Percentiles rank a stretch among this genome's conserved stretches.
These are phyloP conservation scores for Isatis lusitanica DNA, from an alignment of 441 rosid species.

Conservation along the genomic window DNA sequence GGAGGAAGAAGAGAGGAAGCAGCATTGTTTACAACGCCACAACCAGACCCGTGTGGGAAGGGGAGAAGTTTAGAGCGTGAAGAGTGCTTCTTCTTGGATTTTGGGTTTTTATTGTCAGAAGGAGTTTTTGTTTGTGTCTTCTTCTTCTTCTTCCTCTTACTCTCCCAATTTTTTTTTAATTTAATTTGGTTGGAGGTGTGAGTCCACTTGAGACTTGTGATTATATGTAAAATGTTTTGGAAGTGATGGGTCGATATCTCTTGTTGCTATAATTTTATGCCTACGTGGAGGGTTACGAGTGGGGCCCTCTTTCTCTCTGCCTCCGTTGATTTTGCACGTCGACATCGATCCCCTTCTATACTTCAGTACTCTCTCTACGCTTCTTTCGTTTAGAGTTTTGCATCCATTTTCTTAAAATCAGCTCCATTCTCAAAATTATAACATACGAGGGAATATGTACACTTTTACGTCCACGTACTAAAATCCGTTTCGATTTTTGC, in stretches of 20 bases:
- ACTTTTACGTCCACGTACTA: too few species aligned
- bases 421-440: conserved; percentile 1
- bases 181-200: background rate
- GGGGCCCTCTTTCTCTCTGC: conserved; percentile 4
- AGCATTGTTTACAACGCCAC: conserved; percentile 41
- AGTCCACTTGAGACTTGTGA: conserved; percentile 22
- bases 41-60: background rate
- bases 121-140: conserved; percentile 12
- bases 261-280: conserved; percentile 12
- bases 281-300: background rate
- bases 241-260: conserved; percentile 25
- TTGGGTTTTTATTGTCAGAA: conserved; percentile 28
- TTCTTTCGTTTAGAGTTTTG: background rate
- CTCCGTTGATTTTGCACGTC: conserved; percentile 7
- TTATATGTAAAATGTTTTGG: background rate
- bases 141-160: background rate
- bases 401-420: background rate
- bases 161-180: background rate
- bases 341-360: background rate
- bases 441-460: too few species aligned
- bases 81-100: conserved; percentile 24
- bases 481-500: background rate
- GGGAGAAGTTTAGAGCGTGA: background rate
- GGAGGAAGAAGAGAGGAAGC: conserved; percentile 28
- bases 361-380: background rate